Evolutionary conservation across 169 alveolate species (phyloP).

Genomic region (Amoebophrya sp.): DNA sequence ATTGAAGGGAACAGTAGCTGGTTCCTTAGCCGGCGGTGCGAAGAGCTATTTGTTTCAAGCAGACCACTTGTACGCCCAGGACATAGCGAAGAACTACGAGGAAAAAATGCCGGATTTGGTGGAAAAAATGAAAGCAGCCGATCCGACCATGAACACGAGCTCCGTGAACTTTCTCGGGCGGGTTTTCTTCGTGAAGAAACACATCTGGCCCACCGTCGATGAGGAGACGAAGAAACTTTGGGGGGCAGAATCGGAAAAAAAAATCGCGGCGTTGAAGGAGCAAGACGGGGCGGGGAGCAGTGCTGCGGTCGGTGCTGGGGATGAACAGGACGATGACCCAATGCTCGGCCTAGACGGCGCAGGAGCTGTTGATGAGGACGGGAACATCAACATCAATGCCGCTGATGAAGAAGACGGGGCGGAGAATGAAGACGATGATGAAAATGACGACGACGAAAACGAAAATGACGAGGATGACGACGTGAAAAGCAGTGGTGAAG

Average conservation of each 20-base stretch:
- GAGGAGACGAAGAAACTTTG: no score
- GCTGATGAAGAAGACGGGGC: not conserved
- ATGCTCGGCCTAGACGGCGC: not conserved
- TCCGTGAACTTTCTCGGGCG: no score
- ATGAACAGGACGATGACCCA: not conserved
- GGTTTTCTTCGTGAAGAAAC: no score
- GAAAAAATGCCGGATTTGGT: not conserved
- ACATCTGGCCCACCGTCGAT: no score
- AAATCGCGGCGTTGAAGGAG: no score
- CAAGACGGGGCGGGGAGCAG: not conserved
- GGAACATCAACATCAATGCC: no score
- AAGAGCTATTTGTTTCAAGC: not conserved
- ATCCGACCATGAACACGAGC: not conserved
- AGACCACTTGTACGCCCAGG: not conserved
- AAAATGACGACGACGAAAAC: not conserved
- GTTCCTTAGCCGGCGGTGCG: no score
- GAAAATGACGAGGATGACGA: not conserved
- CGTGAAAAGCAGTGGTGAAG: not conserved
- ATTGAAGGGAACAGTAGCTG: not conserved
- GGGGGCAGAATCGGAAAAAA: no score
- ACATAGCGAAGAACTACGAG: not conserved
- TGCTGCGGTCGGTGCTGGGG: not conserved
- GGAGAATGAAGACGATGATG: not conserved
- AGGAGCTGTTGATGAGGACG: not conserved
- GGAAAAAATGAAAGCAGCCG: not conserved